phyloP scores from a whole-genome alignment of 2,329 filamentous ascomycete species.

The Alternaria tenuissima region DNA sequence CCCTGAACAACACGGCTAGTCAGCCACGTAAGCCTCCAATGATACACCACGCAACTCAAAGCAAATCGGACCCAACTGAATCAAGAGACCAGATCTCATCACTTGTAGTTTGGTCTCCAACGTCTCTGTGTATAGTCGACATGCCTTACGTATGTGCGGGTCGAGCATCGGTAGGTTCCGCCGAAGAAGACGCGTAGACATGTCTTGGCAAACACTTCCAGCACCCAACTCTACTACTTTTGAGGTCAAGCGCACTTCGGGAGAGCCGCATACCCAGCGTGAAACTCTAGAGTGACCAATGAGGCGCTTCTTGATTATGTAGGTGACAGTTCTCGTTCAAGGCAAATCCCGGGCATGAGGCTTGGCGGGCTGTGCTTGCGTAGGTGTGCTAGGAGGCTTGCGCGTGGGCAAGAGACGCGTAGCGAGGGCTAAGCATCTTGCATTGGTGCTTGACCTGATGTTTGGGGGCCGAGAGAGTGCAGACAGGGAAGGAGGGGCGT shows the following conservation, averaged over 20 bases:
- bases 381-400: not conserved
- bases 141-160: conserved; percentile 2
- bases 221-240: not conserved
- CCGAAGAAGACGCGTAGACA: not conserved
- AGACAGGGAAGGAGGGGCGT: too few relatives aligned
- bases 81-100: not conserved
- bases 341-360: not conserved
- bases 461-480: not conserved
- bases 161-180: not conserved
- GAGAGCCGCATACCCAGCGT: not conserved
- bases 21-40: conserved; percentile 1
- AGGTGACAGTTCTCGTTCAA: not conserved
- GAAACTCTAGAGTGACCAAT: not conserved
- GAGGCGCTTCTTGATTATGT: not conserved
- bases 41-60: not conserved
- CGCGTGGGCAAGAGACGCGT: not conserved
- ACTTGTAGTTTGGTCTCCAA: not conserved
- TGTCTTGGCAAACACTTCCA: conserved; percentile 2
- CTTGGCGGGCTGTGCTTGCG: not conserved
- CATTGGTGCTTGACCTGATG: not conserved
- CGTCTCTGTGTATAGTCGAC: too few relatives aligned
- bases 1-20: not conserved
- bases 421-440: not conserved
- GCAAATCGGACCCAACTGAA: not conserved
- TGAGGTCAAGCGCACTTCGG: not conserved